Evolutionary conservation across 1,139 yeast species (phyloP), one percentile per base, ranked within the genome.

Genomic region (Debaryomycetaceae sp.): DNA sequence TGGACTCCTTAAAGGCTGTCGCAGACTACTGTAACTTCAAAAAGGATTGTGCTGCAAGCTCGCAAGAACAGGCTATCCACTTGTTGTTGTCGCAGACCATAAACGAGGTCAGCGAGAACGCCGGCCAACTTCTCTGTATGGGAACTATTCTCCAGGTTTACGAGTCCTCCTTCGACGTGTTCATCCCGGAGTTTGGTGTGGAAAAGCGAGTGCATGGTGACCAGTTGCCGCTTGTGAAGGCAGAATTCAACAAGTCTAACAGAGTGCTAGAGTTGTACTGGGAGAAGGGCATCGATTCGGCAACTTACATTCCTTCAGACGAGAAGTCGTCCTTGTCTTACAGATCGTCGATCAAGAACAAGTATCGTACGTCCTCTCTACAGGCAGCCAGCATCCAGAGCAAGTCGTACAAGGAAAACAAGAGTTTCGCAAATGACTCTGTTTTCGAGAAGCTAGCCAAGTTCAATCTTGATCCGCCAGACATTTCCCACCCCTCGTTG

Each of bases 121-220:
- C 93, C 6, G 95, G 95, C 1, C 97, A 90, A 62, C 65, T 90
- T 42, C 76, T 91, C 54, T 83, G 90, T 39, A 82, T 85, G 78
- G 97, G 96, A 11, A 82, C 90, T 11, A 95, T 93, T 36, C 70
- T 90, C 34, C 97, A 90, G 63, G 98, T 91, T 6, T 91, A 91
- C 61, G 98, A 93, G 65, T 88, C 97, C 1, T 89, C 98, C 1
- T 93, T 93, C 69, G 99, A 93, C 65, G 95, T 93, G 6, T 81
- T 89, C 51, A 77, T 93, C 49, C 98, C 98, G 1, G 97, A 89
- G 55, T 85, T 91, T 68, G 98, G 99, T 37, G 88, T 93, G 54
- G 99, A 93, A 63, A 93, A 93, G 68, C 81, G 99, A 58, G 98
- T 93, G 24, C 99, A 93, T 58, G 97, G 98, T 37, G 99, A 93